Evolutionary conservation across 495 filamentous ascomycete genomes (phyloP), one percentile per base, ranked within the genome.

Genomic region (Rusavskia elegans): DNA sequence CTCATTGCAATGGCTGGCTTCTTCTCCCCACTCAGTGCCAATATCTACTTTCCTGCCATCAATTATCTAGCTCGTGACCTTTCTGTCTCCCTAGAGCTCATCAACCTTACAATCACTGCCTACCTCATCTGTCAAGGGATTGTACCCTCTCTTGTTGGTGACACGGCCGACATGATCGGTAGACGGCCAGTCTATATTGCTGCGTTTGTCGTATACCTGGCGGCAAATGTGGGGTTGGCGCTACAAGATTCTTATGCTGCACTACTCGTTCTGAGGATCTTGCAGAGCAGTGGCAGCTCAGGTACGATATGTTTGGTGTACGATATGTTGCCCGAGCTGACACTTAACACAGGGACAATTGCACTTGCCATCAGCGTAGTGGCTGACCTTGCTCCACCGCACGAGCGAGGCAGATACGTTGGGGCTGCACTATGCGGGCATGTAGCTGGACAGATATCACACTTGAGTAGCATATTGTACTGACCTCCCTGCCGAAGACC

Each of bases 1-100:
- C 80, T 90, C 66, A 77, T 81, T 39, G 76, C 73, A 32, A 67
- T 68, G 14, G 72, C 74, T 4, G 70, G 73, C 38, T 78, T 82
- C 55, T 72, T 82, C 59, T 87, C 83, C 0, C 83, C 84, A 2
- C 71, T 87, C 48, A 85, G 81, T 0, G 82, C 82, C 19, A 86
- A 84, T 58, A 86, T 88, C 40, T 92, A 92, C 63, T 87, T 88
- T 54, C 85, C 84, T 5, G 80, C 82, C 2, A 67, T 90, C 51
- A 77, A 75, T 23, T 63, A 73, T 8, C 56, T 86, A 17, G 67
- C 80, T 0, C 37, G 54, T 0, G 72, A 80, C 46, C 68, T 85
- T 8, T 57, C 72, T 10, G 75, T 84, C 2, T 76, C 78, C 1
- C 57, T 73, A n/a, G 68, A 66, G 1, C 66, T 80, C 46, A 79